Base-by-base conservation (phyloP, 139 green algal genomes). In the Volvox reticuliferus region DNA sequence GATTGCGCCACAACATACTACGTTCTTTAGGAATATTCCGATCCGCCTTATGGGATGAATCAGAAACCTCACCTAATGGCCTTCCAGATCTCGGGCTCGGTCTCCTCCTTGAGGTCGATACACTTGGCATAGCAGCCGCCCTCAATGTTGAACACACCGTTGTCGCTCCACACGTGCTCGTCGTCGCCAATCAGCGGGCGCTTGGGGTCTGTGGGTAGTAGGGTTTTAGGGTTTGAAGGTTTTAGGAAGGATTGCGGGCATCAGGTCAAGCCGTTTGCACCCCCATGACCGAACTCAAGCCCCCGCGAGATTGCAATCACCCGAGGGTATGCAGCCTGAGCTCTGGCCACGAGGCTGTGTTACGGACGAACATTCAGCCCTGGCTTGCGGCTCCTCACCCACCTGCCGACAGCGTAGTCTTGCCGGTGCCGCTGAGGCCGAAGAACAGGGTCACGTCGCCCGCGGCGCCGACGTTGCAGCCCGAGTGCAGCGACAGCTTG, bases 71-170 rank as follows among this genome's bases (percentile, higher is more conserved):
- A 94, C 36, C 95, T 93, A 88, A 99, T 98, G 87, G 98, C 98
- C n/a, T 96, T 91, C 86, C 91, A 99, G 90, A 99, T 99, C 91
- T 98, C 95, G 0, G 98, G 98, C 94, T 99, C 98, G 37, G 93
- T 96, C 76, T 94, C 37, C 18, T 85, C 20, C 94, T 62, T 75
- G 33, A 93, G 87, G 55, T 55, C 62, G 76, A 99, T 99, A 95
- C 91, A 97, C 96, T 99, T 99, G 90, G 97, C 98, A 82, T 99
- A 99, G 95, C 98, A 99, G 87, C 98, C 98, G 28, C 98, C 98
- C 96, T 99, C 98, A 65, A 99, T 97, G 95, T 99, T 99, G 94
- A 98, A 98, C 44, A 98, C 96, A 82, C 98, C 98, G 16, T 96
- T 89, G 79, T 97, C 91, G 32, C 90, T 92, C 98, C 98, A 99